Percentiles rank a stretch among this genome's conserved stretches.
Conservation (phyloP, 129 eudicot genomes). For the Chrysanthemum lavandulifolium region DNA sequence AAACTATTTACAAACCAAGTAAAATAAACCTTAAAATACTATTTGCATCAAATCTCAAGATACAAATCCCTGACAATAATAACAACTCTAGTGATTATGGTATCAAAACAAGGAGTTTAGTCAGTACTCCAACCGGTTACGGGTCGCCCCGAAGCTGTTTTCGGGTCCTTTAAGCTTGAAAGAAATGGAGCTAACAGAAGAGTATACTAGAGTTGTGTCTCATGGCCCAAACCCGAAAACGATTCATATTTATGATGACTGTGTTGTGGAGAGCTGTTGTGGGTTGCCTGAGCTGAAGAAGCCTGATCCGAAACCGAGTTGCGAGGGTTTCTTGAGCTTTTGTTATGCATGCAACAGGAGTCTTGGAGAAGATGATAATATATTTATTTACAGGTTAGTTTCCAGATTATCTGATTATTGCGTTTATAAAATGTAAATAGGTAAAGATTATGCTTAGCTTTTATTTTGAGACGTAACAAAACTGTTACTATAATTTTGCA, state of each 20-base stretch:
- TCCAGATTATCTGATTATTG: background rate
- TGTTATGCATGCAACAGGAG: conserved; percentile 69
- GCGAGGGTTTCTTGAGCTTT: conserved; percentile 62
- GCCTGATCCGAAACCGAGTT: conserved; percentile 43
- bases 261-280: conserved; percentile 68
- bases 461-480: no score
- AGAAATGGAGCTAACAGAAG: conserved; percentile 84
- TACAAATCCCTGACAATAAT: conserved; percentile 55
- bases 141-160: conserved; percentile 36
- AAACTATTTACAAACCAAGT: conserved; percentile 25
- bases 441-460: no score
- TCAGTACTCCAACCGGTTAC: conserved; percentile 29
- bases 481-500: no score
- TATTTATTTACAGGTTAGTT: conserved; percentile 76
- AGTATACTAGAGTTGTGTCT: conserved; percentile 74
- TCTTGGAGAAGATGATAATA: conserved; percentile 63
- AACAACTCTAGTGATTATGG: conserved; percentile 61
- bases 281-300: conserved; percentile 44
- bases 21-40: conserved; percentile 38
- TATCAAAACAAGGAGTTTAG: conserved; percentile 53
- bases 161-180: conserved; percentile 40
- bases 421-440: no score
- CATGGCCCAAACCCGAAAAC: conserved; percentile 78
- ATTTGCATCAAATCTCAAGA: conserved; percentile 69
- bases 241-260: conserved; percentile 76